phyloP scores from a whole-genome alignment of 768 basidiomycete genomes.

The Leccinum fibrillosum region DNA sequence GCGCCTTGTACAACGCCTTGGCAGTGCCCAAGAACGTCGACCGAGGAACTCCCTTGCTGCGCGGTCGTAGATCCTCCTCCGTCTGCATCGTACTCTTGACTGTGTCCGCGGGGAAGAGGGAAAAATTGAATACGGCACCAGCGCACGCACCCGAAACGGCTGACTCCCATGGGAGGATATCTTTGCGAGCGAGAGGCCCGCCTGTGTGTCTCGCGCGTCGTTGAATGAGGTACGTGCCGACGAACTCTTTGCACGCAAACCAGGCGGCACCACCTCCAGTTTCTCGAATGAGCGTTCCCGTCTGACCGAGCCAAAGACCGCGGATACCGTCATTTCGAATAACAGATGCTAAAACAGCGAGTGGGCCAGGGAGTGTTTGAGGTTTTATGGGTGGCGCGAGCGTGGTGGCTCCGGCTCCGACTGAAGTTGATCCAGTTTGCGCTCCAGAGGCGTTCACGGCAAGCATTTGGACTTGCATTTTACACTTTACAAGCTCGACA shows the following conservation, averaged over 20 bases:
- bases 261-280: constrained; percentile 88
- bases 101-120: constrained; percentile 94
- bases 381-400: constrained; percentile 10
- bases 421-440: constrained; percentile 11
- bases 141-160: constrained; percentile 85
- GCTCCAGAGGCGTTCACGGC: constrained; percentile 24
- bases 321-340: constrained; percentile 66
- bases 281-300: constrained; percentile 89
- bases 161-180: constrained; percentile 73
- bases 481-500: constrained; percentile 93
- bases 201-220: constrained; percentile 37
- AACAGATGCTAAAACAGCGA: constrained; percentile 61
- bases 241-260: constrained; percentile 86
- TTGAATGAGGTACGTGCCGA: constrained; percentile 57
- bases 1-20: constrained; percentile 64
- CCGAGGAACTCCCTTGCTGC: constrained; percentile 30
- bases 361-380: constrained; percentile 62
- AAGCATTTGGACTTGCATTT: constrained; percentile 96
- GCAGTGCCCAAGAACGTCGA: constrained; percentile 57
- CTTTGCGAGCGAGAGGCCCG: constrained; percentile 35
- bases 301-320: constrained; percentile 97
- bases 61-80: constrained; percentile 76
- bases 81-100: constrained; percentile 96
- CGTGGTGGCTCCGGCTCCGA: constrained; percentile 15
- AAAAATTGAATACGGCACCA: constrained; percentile 79